Percentiles rank a stretch among this genome's conserved stretches.
These are phyloP conservation scores for Epichloe aotearoae DNA, from an alignment of 2,329 filamentous ascomycete species.

Conservation along the genomic window DNA sequence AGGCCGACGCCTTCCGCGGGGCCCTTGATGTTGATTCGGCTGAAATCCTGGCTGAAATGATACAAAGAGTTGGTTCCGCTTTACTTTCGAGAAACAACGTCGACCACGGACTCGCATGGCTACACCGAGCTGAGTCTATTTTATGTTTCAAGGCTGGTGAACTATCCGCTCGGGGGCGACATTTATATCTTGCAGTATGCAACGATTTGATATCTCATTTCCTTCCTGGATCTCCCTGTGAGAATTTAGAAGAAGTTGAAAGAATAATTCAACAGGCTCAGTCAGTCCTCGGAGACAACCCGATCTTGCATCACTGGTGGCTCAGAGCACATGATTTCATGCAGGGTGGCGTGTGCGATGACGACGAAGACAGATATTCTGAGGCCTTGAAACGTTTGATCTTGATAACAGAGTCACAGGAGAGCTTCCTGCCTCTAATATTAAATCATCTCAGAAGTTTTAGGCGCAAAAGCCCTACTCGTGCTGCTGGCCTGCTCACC, in stretches of 20 bases:
- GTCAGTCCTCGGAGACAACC: constrained; percentile 47
- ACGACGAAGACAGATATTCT: constrained; percentile 35
- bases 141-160: constrained; percentile 40
- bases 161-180: constrained; percentile 44
- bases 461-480: constrained; percentile 34
- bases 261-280: constrained; percentile 49
- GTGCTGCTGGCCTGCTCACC: constrained; percentile 42
- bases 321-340: constrained; percentile 49
- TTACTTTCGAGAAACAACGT: constrained; percentile 39
- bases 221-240: constrained; percentile 31
- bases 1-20: constrained; percentile 30
- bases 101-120: constrained; percentile 53
- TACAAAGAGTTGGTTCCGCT: constrained; percentile 59
- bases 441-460: constrained; percentile 56
- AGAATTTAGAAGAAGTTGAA: constrained; percentile 37
- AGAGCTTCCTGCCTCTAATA: constrained; percentile 51
- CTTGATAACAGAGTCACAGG: constrained; percentile 42
- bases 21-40: constrained; percentile 33
- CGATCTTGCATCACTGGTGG: constrained; percentile 53
- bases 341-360: constrained; percentile 25
- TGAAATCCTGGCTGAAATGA: constrained; percentile 51
- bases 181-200: constrained; percentile 53
- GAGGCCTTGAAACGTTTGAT: constrained; percentile 49
- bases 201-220: constrained; percentile 48
- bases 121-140: constrained; percentile 51